phyloP scores from a whole-genome alignment of 179 eudicot species.

The Sideroxylon spinosum region DNA sequence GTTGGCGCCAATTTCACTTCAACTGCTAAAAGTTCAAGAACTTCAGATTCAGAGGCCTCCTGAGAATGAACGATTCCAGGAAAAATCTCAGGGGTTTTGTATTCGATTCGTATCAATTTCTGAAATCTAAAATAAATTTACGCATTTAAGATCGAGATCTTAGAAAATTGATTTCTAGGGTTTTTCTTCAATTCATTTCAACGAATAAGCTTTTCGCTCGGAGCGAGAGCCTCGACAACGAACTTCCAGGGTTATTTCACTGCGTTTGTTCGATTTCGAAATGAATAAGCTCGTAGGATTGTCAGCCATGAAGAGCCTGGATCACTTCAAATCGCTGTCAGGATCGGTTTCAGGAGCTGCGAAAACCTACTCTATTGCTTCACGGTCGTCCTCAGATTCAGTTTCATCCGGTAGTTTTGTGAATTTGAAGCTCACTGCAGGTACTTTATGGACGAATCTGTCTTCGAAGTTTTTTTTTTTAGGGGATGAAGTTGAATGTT shows the following conservation, averaged over 20 bases:
- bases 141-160: conserved; percentile 4
- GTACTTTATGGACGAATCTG: conserved; percentile 25
- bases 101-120: neutral
- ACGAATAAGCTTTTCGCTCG: neutral
- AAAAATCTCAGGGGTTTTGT: conserved; percentile 9
- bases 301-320: conserved; percentile 58
- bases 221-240: neutral
- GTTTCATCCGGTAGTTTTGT: conserved; percentile 68
- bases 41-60: neutral
- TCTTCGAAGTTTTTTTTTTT: neutral
- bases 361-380: conserved; percentile 39
- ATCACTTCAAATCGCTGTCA: conserved; percentile 51
- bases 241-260: neutral
- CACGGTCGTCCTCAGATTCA: conserved; percentile 54
- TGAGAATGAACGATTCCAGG: neutral
- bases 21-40: neutral
- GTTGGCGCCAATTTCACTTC: conserved; percentile 15
- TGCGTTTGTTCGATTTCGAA: neutral
- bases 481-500: neutral
- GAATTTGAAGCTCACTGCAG: conserved; percentile 85
- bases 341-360: conserved; percentile 46
- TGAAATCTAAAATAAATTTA: neutral
- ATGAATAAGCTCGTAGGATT: conserved; percentile 50
- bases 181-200: neutral
- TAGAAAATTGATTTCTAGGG: conserved; percentile 1